phyloP scores from a whole-genome alignment of 306 rosid species.

The Sesbania bispinosa region DNA sequence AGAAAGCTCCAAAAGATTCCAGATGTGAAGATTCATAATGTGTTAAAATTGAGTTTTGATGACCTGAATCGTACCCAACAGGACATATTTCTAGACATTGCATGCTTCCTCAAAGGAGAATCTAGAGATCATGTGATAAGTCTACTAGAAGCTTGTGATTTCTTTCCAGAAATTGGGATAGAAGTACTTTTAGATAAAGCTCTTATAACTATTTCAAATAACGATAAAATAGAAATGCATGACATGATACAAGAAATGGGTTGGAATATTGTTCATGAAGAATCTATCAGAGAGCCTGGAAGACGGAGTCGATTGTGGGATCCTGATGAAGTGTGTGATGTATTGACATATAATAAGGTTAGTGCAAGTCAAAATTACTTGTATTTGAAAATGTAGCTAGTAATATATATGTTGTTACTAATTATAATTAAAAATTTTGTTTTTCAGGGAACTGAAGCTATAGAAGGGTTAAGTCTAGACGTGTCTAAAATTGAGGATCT shows the following conservation, averaged over 20 bases:
- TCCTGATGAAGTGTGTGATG: neutral
- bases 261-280: neutral
- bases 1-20: neutral
- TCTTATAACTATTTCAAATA: neutral
- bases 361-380: neutral
- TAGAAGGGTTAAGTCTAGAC: neutral
- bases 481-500: neutral
- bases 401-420: no score
- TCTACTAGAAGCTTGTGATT: neutral
- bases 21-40: neutral
- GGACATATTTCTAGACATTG: slow-evolving; percentile 11
- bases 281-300: neutral
- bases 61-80: neutral
- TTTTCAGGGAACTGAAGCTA: neutral
- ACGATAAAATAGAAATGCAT: neutral
- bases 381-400: neutral
- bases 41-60: slow-evolving; percentile 19
- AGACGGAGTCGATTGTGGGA: slow-evolving; percentile 19
- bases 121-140: neutral
- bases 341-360: slow-evolving; percentile 13
- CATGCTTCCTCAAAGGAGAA: slow-evolving; percentile 6
- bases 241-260: slow-evolving; percentile 23
- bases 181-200: neutral
- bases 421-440: neutral
- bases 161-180: neutral